Percentiles rank a stretch among this genome's conserved stretches.
phyloP scores from a whole-genome alignment of 371 early-diverging fungal genomes.

The Apophysomyces sp. region DNA sequence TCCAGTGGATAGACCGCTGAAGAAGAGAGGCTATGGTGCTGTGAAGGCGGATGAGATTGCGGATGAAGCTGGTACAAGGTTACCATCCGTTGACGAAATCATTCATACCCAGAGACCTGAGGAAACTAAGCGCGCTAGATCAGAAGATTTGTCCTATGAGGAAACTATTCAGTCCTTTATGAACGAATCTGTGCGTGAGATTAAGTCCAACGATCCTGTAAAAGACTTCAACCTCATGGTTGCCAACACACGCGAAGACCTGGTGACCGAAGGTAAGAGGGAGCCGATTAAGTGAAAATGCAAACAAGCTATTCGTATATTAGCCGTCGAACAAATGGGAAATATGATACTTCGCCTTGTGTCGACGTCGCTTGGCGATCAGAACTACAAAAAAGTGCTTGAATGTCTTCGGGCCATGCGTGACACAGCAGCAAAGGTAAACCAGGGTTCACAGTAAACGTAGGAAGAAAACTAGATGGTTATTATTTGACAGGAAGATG shows the following conservation, averaged over 20 bases:
- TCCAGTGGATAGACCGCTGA: constrained; percentile 25
- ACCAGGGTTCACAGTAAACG: not conserved
- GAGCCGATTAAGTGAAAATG: too few species aligned
- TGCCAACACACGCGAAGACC: constrained; percentile 34
- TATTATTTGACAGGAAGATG: constrained; percentile 38
- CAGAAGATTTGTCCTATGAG: constrained; percentile 3
- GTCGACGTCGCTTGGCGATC: constrained; percentile 54
- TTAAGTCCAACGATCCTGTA: constrained; percentile 57
- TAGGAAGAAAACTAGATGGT: not conserved
- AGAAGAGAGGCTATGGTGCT: constrained; percentile 29
- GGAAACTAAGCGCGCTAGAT: constrained; percentile 10
- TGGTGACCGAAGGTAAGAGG: constrained; percentile 38
- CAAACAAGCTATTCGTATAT: not conserved
- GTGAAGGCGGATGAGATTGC: constrained; percentile 9
- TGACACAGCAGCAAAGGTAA: constrained; percentile 29
- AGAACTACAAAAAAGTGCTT: constrained; percentile 50
- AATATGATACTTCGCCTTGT: constrained; percentile 47
- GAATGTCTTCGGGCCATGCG: constrained; percentile 55
- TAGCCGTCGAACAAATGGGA: constrained; percentile 61
- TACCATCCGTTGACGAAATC: constrained; percentile 8
- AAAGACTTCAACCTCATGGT: constrained; percentile 62
- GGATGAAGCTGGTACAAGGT: constrained; percentile 8
- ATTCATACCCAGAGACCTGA: constrained; percentile 10
- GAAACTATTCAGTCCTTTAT: constrained; percentile 6
- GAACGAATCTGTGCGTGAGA: constrained; percentile 35